These are phyloP conservation scores for Lachnellula suecica DNA, from an alignment of 2,329 filamentous ascomycete genomes.

Conservation along the genomic window DNA sequence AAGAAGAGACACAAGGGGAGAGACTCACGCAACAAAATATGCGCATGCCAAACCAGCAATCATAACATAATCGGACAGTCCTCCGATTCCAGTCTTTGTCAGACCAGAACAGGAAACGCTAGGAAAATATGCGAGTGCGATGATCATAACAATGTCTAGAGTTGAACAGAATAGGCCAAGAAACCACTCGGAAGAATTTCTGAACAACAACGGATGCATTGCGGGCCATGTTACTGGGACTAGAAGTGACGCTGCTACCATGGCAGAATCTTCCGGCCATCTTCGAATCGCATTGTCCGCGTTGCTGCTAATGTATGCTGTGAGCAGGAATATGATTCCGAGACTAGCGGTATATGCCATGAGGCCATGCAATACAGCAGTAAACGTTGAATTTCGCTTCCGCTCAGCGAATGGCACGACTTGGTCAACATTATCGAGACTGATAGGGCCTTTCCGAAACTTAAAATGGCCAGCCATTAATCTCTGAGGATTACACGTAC, in stretches of 20 bases:
- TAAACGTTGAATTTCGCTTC: background rate
- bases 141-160: too few relatives aligned
- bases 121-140: too few relatives aligned
- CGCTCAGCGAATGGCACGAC: background rate
- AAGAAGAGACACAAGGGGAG: too few relatives aligned
- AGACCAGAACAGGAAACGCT: too few relatives aligned
- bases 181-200: background rate
- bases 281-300: background rate
- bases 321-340: background rate
- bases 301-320: background rate
- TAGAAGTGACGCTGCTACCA: background rate
- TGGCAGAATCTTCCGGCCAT: background rate
- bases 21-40: too few relatives aligned
- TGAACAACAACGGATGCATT: background rate
- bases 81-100: too few relatives aligned
- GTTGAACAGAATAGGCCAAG: too few relatives aligned
- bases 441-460: background rate
- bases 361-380: background rate
- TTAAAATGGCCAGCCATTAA: background rate
- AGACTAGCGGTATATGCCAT: background rate
- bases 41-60: too few relatives aligned
- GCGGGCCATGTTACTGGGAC: background rate
- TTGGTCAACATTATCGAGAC: background rate
- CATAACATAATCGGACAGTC: too few relatives aligned
- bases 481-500: too few relatives aligned